Evolutionary conservation across 2,329 filamentous ascomycete species (phyloP), one percentile per base, ranked within the genome.

Genomic region (Fusarium piperis): DNA sequence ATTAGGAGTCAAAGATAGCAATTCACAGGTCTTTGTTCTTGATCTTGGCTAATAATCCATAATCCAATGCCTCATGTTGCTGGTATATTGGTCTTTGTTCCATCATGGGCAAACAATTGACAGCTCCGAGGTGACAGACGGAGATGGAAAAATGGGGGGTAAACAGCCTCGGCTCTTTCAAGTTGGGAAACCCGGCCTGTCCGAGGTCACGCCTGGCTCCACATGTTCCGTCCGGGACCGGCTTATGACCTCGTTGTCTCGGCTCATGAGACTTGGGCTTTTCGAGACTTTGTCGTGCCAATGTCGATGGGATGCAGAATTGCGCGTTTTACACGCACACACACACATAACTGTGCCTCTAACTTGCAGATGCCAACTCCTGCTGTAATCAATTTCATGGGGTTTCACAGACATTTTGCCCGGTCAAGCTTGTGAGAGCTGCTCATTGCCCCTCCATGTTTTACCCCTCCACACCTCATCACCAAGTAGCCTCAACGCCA

Each of bases 141-240:
- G 26, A 26, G 44, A 60, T 30, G 33, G 26, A 33, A 10, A 62
- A 30, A 53, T 32, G 55, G 44, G 38, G 46, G 59, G 44, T 10
- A 28, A 53, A 44, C 48, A 59, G 67, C 73, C 73, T 74, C 73
- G 73, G 73, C 44, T 74, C 51, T 62, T 72, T 65, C 51, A 30
- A 46, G 46, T 23, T 56, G 36, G 52, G 58, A 57, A 65, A 65
- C 58, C 62, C 62, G 65, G 44, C 58, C 59, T 62, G 44, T 52
- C 59, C 59, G 46, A 55, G 59, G 59, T 53, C 32, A 51, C 44
- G 16, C 33, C 8, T 26, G 23, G 44, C 58, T 44, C 68, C 68
- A 71, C 68, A 56, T 62, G 57, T 28, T 68, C 46, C 69, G 53
- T 23, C 5, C 23, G 3, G 23, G 3, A 3, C 23, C 26, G 36